Percentiles rank a stretch among this genome's conserved stretches.
Conservation (phyloP, 768 basidiomycete species). For the Cytidiella melzeri region DNA sequence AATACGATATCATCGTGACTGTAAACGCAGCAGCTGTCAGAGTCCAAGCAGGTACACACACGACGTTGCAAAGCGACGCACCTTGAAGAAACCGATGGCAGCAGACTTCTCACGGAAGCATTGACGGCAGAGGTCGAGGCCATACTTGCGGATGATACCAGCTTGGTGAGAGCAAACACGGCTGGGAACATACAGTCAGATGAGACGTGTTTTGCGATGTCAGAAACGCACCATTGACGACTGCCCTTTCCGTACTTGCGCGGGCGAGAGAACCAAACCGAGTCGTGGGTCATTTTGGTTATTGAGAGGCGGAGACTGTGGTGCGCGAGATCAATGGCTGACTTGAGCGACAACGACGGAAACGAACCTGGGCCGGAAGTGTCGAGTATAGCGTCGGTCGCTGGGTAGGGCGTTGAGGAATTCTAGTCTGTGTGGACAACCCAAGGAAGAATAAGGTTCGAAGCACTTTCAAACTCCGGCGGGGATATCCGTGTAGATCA, state of each 20-base stretch:
- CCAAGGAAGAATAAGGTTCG: slow-evolving; percentile 12
- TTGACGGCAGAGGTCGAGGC: slow-evolving; percentile 95
- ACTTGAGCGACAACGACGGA: no score
- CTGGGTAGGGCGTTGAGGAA: slow-evolving; percentile 6
- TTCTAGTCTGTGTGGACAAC: slow-evolving; percentile 7
- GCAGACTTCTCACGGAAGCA: slow-evolving; percentile 96
- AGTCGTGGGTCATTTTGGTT: slow-evolving; percentile 91
- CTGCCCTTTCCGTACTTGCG: slow-evolving; percentile 93
- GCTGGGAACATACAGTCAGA: slow-evolving; percentile 35
- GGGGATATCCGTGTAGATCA: slow-evolving; percentile 1
- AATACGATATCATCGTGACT: slow-evolving; percentile 8
- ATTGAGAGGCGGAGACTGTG: slow-evolving; percentile 17
- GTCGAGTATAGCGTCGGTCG: slow-evolving; percentile 12
- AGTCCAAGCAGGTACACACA: background rate
- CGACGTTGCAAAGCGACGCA: slow-evolving; percentile 29
- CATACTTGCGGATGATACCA: slow-evolving; percentile 96
- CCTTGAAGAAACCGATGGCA: slow-evolving; percentile 94
- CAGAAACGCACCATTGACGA: slow-evolving; percentile 76
- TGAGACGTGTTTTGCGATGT: slow-evolving; percentile 11
- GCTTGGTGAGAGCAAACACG: slow-evolving; percentile 96
- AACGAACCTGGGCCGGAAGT: slow-evolving; percentile 10
- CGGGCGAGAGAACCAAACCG: slow-evolving; percentile 96
- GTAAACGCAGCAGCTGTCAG: background rate
- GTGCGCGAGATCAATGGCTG: background rate
- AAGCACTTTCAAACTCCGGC: slow-evolving; percentile 5